phyloP scores from a whole-genome alignment of 495 filamentous ascomycete genomes.

The Diplogelasinospora grovesii region DNA sequence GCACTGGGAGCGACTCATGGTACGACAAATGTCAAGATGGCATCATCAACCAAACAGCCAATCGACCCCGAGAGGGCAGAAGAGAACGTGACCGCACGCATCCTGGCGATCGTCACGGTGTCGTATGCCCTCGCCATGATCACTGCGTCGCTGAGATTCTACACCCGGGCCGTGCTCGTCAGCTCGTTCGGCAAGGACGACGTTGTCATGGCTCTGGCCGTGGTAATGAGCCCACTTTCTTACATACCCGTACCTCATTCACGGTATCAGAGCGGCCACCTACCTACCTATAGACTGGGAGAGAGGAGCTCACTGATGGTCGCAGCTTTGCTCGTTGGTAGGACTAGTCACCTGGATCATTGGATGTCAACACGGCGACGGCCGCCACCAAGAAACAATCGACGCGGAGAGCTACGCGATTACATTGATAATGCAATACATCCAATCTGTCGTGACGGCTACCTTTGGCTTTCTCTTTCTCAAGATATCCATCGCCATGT shows the following conservation, averaged over 20 bases:
- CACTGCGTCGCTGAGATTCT: constrained; percentile 22
- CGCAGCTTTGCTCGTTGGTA: constrained; percentile 14
- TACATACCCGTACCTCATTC: not conserved
- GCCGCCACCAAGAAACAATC: constrained; percentile 30
- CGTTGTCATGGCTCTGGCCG: constrained; percentile 38
- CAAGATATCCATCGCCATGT: constrained; percentile 40
- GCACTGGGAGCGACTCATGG: no score
- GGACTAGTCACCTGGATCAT: constrained; percentile 13
- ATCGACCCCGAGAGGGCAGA: constrained; percentile 14
- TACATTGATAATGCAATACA: constrained; percentile 35
- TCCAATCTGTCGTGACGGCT: constrained; percentile 33
- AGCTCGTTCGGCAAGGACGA: constrained; percentile 36
- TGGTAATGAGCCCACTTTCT: constrained; percentile 11
- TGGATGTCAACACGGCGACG: constrained; percentile 30
- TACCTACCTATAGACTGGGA: no score
- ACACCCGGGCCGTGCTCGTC: constrained; percentile 26
- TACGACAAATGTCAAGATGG: not conserved
- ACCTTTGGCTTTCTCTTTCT: constrained; percentile 35
- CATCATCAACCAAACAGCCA: not conserved
- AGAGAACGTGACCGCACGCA: constrained; percentile 15
- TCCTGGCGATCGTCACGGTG: constrained; percentile 15
- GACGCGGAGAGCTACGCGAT: constrained; percentile 16
- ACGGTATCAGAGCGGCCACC: no score
- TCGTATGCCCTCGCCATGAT: constrained; percentile 15
- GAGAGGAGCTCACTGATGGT: no score